Evolutionary conservation across 225 moss, liverwort and hornwort species (phyloP), one percentile per base, ranked within the genome.

Genomic region (Lunularia cruciata): DNA sequence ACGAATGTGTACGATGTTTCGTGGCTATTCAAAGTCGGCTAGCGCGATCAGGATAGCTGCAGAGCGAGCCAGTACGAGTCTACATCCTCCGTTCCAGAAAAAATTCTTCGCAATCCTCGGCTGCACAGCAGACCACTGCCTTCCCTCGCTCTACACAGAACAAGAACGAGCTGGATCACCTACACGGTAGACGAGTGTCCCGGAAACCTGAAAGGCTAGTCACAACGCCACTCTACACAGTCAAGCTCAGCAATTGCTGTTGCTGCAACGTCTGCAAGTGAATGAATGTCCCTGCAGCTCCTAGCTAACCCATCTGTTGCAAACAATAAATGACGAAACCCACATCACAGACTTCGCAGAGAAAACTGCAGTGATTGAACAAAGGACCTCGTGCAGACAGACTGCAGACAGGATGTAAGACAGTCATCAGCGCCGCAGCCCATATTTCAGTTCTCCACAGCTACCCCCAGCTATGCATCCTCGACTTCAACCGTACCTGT

Each of bases 271-370:
- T 26, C 9, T 8, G 54, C 54, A 38, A 12, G 59, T 59, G 36
- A 38, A 39, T 61, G 39, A 39, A 61, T 26, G 61, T 40, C 38
- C 39, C 61, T 61, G 39, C 11, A 61, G 12, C 8, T 36, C 23
- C 6, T 37, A 5, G 5, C 22, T 22, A 18, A 38, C 13, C 39
- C 22, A 61, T 40, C 37, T 23, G 36, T 19, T 25, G 61, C 61
- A 3, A 39, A 38, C 61, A 61, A 39, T 61, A 37, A 61, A 61
- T 39, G 39, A 40, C 22, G 23, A 61, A n/a, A n/a, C n/a, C 39
- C 23, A 61, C 9, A 39, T 1, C 11, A 57, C 8, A 15, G 55
- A 23, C 22, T 8, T 23, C n/a, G 7, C 3, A 12, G 28, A 30
- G 15, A 3, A 60, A 6, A 38, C 39, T 37, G 59, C 18, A 33